Evolutionary conservation across 345 rosid genomes (phyloP).

Genomic region (Boechera stricta): DNA sequence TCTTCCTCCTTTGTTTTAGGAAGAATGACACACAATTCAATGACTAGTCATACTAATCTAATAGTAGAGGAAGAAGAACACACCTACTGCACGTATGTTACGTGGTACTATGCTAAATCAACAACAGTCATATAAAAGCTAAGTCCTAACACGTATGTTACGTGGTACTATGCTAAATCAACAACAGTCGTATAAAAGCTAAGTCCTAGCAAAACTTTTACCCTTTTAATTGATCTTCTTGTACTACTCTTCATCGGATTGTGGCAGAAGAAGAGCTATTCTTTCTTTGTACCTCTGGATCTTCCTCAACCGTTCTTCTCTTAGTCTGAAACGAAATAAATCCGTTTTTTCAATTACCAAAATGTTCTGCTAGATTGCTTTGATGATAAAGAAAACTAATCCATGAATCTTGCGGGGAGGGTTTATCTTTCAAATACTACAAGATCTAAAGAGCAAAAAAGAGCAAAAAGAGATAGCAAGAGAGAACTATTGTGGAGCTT

Average conservation of each 20-base stretch:
- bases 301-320: constrained; percentile 68
- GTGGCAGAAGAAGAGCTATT: constrained; percentile 84
- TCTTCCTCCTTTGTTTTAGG: constrained; percentile 2
- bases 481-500: constrained; percentile 37
- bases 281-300: constrained; percentile 85
- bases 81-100: constrained; percentile 13
- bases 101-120: constrained; percentile 19
- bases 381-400: background rate
- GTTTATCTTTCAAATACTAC: background rate
- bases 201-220: constrained; percentile 28
- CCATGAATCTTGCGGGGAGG: background rate
- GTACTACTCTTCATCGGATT: constrained; percentile 59
- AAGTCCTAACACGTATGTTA: constrained; percentile 31
- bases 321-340: constrained; percentile 51
- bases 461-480: background rate
- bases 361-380: background rate
- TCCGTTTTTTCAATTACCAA: background rate
- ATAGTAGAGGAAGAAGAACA: constrained; percentile 4
- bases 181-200: constrained; percentile 29
- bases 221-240: constrained; percentile 43
- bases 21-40: background rate
- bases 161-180: constrained; percentile 19
- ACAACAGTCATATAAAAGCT: constrained; percentile 30
- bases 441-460: constrained; percentile 1
- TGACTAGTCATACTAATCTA: constrained; percentile 1